Percentiles rank a stretch among this genome's conserved stretches.
Evolutionary conservation across 345 rosid species (phyloP).

Genomic region (Salix viminalis): DNA sequence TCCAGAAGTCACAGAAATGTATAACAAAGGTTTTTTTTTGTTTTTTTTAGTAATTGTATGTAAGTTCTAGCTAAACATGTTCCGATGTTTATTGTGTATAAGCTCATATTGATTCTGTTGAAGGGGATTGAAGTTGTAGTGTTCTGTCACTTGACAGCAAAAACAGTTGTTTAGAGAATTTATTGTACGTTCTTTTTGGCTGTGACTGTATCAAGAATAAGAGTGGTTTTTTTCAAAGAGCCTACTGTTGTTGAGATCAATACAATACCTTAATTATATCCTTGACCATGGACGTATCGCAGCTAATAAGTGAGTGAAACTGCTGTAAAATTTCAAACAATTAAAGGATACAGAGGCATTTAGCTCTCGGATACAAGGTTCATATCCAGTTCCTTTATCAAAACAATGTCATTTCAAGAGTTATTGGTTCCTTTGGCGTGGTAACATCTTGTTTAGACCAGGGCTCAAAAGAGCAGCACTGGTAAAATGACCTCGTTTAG

Average conservation of each 20-base stretch:
- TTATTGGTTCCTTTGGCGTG: neutral
- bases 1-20: slow-evolving; percentile 37
- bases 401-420: no score
- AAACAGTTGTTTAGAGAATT: neutral
- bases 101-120: slow-evolving; percentile 23
- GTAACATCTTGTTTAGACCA: neutral
- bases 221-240: neutral
- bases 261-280: neutral
- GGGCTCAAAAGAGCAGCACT: neutral
- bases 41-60: slow-evolving; percentile 11
- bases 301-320: no score
- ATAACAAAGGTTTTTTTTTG: slow-evolving; percentile 21
- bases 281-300: neutral
- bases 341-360: neutral
- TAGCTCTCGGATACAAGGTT: no score
- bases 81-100: slow-evolving; percentile 28
- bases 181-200: neutral
- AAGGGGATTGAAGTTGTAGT: slow-evolving; percentile 16
- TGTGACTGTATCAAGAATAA: neutral
- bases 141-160: slow-evolving; percentile 2
- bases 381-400: neutral
- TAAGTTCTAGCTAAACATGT: slow-evolving; percentile 18
- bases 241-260: neutral
- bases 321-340: neutral
- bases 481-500: neutral